These are phyloP conservation scores for Penicillium paxilli DNA, from an alignment of 495 filamentous ascomycete genomes.

Conservation along the genomic window DNA sequence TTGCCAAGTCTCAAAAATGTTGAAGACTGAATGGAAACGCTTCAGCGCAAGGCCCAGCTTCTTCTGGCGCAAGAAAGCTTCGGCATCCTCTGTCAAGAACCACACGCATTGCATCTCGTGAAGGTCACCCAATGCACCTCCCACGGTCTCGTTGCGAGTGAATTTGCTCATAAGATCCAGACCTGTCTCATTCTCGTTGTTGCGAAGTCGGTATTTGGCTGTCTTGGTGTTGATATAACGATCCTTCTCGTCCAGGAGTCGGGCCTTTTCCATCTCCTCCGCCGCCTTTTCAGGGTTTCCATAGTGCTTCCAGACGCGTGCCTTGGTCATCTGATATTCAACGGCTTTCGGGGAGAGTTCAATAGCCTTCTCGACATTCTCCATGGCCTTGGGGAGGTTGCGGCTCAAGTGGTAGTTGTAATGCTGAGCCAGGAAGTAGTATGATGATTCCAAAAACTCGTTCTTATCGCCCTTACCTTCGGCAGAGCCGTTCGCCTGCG, in stretches of 20 bases:
- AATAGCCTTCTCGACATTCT: constrained; percentile 79
- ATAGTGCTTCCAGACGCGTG: constrained; percentile 90
- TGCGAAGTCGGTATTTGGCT: constrained; percentile 94
- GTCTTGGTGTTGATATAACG: constrained; percentile 98
- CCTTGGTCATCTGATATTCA: constrained; percentile 94
- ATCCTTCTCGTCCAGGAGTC: constrained; percentile 81
- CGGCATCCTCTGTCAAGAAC: constrained; percentile 94
- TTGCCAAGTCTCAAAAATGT: constrained; percentile 95
- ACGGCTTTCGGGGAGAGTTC: constrained; percentile 74
- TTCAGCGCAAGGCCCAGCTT: constrained; percentile 87
- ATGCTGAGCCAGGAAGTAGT: constrained; percentile 94
- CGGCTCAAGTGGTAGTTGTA: constrained; percentile 91
- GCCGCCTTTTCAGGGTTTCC: constrained; percentile 80
- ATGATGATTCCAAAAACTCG: constrained; percentile 69
- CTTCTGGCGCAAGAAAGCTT: constrained; percentile 81
- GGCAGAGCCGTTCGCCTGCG: constrained; percentile 47
- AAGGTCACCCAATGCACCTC: constrained; percentile 86
- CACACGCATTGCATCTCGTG: constrained; percentile 99
- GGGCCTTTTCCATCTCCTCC: constrained; percentile 84
- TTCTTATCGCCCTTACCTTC: constrained; percentile 53
- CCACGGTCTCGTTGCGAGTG: constrained; percentile 84
- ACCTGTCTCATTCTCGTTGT: constrained; percentile 82
- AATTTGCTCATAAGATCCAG: constrained; percentile 92
- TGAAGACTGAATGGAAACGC: constrained; percentile 78
- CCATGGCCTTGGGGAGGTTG: constrained; percentile 75